Conservation (phyloP, 805 yeast genomes). For the Suhomyces emberorum region DNA sequence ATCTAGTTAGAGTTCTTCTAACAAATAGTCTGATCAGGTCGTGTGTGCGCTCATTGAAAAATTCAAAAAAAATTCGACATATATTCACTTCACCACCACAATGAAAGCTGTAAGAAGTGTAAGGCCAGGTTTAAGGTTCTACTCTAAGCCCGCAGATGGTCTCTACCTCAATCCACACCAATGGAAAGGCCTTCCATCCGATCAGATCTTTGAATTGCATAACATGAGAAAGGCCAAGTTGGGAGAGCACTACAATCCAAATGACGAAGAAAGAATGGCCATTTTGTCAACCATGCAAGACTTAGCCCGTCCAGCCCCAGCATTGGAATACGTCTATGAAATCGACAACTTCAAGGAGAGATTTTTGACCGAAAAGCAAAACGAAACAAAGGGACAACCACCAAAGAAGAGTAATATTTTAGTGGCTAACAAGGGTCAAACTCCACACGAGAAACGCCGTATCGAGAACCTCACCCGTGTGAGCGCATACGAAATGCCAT, state of each 20-base stretch:
- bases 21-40: too few relatives aligned
- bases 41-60: too few relatives aligned
- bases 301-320: conserved; percentile 28
- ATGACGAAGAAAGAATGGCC: conserved; percentile 68
- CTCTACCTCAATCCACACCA: conserved; percentile 60
- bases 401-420: conserved; percentile 34
- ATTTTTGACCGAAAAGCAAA: conserved; percentile 40
- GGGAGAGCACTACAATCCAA: conserved; percentile 49
- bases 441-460: conserved; percentile 55
- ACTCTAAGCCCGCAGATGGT: conserved; percentile 15
- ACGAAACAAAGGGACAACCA: conserved; percentile 33
- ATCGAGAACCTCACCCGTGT: conserved; percentile 74
- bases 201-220: conserved; percentile 58
- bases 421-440: conserved; percentile 34
- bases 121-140: conserved; percentile 9
- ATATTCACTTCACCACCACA: neutral
- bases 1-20: too few relatives aligned
- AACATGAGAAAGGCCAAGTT: conserved; percentile 53
- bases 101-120: conserved; percentile 8
- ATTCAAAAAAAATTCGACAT: conserved; percentile 5
- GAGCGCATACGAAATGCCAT: conserved; percentile 91
- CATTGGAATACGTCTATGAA: conserved; percentile 38
- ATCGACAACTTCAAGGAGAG: conserved; percentile 42
- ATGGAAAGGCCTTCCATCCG: conserved; percentile 69
- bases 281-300: conserved; percentile 42